These are phyloP conservation scores for Citrus maxima DNA, from an alignment of 345 rosid genomes.

Conservation along the genomic window DNA sequence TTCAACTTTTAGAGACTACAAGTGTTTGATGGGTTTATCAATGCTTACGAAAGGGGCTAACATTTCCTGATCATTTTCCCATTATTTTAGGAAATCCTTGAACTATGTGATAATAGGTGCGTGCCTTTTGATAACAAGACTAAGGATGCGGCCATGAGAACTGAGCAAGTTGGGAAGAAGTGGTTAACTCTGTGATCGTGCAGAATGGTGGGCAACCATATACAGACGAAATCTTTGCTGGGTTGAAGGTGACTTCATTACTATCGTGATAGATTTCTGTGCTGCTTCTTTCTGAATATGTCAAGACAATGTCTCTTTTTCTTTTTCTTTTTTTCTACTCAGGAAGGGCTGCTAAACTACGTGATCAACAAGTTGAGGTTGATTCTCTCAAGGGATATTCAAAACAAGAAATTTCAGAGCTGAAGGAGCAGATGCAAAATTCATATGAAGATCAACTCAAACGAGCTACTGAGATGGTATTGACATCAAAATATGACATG, in stretches of 20 bases:
- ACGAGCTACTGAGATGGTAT: conserved; percentile 67
- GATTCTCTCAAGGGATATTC: conserved; percentile 59
- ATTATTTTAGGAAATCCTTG: conserved; percentile 60
- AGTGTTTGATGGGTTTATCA: not conserved
- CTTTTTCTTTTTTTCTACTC: conserved; percentile 10
- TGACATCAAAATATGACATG: not conserved
- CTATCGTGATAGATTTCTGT: not conserved
- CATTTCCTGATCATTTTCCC: not conserved
- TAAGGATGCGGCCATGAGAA: conserved; percentile 45
- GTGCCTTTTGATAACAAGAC: conserved; percentile 88
- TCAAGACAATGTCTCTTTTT: not conserved
- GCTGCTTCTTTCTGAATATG: not conserved
- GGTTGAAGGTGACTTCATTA: conserved; percentile 46
- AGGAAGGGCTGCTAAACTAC: conserved; percentile 71
- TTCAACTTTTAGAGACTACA: not conserved
- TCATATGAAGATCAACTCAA: conserved; percentile 61
- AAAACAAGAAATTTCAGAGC: conserved; percentile 45
- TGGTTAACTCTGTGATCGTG: conserved; percentile 45
- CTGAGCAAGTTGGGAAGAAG: conserved; percentile 59
- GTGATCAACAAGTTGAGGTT: conserved; percentile 59
- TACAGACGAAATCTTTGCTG: conserved; percentile 66
- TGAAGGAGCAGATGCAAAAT: conserved; percentile 57
- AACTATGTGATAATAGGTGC: conserved; percentile 48
- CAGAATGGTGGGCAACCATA: conserved; percentile 73
- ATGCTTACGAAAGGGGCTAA: not conserved